A percentile compares a stretch with the other conserved stretches of the same genome.
Conservation (phyloP, 345 rosid genomes). For the Eucalyptus tenuipes region DNA sequence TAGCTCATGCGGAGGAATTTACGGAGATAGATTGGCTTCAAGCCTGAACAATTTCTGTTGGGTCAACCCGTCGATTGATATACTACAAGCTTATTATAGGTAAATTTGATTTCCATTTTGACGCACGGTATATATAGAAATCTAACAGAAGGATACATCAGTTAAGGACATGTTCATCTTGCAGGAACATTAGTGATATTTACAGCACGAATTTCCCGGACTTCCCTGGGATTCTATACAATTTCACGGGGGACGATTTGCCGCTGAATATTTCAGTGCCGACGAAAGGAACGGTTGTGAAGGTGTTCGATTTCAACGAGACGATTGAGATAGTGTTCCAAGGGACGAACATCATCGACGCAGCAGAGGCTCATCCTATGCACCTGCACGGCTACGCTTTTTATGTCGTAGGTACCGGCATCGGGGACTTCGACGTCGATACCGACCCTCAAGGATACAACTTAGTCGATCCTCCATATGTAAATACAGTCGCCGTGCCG, state of each 20-base stretch:
- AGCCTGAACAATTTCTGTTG: constrained; percentile 3
- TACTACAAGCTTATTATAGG: constrained; percentile 5
- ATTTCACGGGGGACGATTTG: neutral
- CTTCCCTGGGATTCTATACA: neutral
- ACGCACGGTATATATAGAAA: neutral
- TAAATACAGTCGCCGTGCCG: constrained; percentile 7
- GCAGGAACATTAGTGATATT: neutral
- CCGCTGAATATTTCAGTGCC: neutral
- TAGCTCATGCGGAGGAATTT: neutral
- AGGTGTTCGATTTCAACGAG: neutral
- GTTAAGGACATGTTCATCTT: neutral
- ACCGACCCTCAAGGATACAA: neutral
- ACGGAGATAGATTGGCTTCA: neutral
- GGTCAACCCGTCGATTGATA: neutral
- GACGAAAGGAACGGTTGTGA: neutral
- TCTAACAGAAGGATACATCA: neutral
- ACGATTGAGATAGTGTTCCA: constrained; percentile 15
- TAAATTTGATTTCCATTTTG: neutral
- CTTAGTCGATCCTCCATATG: constrained; percentile 10
- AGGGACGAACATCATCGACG: constrained; percentile 9
- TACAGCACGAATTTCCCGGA: neutral
- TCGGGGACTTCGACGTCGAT: neutral
- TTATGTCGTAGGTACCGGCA: neutral
- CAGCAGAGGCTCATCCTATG: constrained; percentile 14
- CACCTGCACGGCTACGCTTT: constrained; percentile 4